These are phyloP conservation scores for Stenogyne calaminthoides DNA, from an alignment of 305 asterid genomes.

Conservation along the genomic window DNA sequence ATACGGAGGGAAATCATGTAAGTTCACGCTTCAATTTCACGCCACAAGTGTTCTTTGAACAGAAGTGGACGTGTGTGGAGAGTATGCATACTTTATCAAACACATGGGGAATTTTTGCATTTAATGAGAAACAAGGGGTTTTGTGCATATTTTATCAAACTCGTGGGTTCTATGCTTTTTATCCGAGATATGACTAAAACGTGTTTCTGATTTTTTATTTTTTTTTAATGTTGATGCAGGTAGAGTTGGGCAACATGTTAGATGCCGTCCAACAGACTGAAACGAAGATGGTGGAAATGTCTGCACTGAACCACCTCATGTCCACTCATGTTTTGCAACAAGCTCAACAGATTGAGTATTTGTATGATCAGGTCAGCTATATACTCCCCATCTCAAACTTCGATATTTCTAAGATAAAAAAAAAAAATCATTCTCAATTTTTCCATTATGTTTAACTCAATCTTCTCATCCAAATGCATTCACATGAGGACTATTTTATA, in stretches of 20 bases:
- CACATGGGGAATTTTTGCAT: too few relatives aligned
- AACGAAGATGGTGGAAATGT: constrained; percentile 94
- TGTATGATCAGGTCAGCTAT: constrained; percentile 79
- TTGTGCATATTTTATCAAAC: too few relatives aligned
- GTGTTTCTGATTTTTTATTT: not conserved
- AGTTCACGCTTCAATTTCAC: too few relatives aligned
- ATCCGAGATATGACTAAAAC: not conserved
- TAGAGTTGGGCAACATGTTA: constrained; percentile 76
- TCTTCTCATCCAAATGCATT: too few relatives aligned
- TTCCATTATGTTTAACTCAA: too few relatives aligned
- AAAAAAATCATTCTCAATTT: too few relatives aligned
- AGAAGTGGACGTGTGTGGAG: too few relatives aligned
- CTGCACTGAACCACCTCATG: constrained; percentile 96
- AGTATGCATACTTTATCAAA: too few relatives aligned
- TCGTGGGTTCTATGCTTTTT: too few relatives aligned
- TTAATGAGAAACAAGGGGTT: too few relatives aligned
- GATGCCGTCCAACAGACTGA: constrained; percentile 93
- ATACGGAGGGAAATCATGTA: too few relatives aligned
- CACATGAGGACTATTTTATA: not conserved
- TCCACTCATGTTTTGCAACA: constrained; percentile 95
- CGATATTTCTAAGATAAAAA: not conserved
- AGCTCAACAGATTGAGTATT: constrained; percentile 83
- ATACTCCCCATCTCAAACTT: not conserved
- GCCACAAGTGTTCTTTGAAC: too few relatives aligned
- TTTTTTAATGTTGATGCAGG: constrained; percentile 42